Percentiles rank a stretch among this genome's conserved stretches.
phyloP scores from a whole-genome alignment of 352 stramenopile genomes.

The Phytopythium litorale region DNA sequence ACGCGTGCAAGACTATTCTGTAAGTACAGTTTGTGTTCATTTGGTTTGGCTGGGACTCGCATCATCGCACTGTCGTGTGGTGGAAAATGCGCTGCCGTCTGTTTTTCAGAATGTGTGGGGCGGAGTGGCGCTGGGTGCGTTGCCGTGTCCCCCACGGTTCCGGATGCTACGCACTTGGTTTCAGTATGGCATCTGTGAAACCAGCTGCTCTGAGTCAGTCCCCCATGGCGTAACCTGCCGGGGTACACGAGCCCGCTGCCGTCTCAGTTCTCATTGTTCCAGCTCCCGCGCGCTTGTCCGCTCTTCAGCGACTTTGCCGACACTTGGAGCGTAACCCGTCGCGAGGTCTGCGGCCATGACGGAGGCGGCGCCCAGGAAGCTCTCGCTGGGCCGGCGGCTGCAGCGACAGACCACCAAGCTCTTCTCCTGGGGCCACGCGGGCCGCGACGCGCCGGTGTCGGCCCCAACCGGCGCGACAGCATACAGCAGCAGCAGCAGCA shows the following conservation, averaged over 20 bases:
- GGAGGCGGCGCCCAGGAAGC: neutral
- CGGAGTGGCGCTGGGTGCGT: neutral
- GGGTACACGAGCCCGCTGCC: no score
- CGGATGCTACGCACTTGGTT: neutral
- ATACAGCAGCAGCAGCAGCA: neutral
- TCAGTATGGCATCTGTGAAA: neutral
- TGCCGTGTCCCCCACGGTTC: neutral
- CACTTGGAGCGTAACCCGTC: neutral
- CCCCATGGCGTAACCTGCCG: no score
- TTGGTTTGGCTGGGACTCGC: no score
- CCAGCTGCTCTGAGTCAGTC: neutral
- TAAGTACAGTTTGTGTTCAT: no score
- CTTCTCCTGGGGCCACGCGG: conserved; percentile 12
- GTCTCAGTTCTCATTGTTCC: neutral
- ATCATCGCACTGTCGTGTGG: no score
- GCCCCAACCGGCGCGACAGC: neutral
- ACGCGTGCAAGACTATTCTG: no score
- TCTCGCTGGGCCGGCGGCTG: conserved; percentile 11
- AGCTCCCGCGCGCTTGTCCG: neutral
- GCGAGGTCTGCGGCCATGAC: neutral
- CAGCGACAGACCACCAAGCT: conserved; percentile 27
- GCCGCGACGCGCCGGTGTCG: neutral
- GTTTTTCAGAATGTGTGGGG: neutral
- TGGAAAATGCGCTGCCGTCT: neutral
- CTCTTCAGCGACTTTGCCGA: neutral